Evolutionary conservation across 441 rosid species (phyloP).

Genomic region (Geranium incanum): DNA sequence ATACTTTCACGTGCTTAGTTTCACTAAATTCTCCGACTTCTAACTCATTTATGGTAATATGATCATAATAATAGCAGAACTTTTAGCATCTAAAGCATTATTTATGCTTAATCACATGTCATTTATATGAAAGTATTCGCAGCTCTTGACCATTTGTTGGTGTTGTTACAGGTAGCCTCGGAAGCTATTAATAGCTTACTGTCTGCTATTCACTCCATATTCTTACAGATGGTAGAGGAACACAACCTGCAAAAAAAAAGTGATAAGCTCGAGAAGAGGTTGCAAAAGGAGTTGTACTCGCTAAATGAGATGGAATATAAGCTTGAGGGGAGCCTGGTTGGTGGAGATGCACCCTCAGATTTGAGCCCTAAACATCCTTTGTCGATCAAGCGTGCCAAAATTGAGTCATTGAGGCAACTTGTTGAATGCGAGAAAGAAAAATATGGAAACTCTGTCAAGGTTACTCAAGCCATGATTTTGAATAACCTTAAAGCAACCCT

Average conservation of each 20-base stretch:
- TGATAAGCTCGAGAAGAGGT: slow-evolving; percentile 63
- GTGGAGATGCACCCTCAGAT: slow-evolving; percentile 23
- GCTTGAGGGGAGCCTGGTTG: slow-evolving; percentile 35
- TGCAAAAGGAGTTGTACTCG: slow-evolving; percentile 54
- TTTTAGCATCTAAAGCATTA: neutral
- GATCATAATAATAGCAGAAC: neutral
- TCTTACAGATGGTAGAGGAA: slow-evolving; percentile 40
- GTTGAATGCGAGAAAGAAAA: slow-evolving; percentile 50
- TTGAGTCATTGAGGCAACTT: slow-evolving; percentile 45
- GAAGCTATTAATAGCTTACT: slow-evolving; percentile 68
- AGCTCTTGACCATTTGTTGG: neutral
- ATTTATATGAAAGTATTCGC: neutral
- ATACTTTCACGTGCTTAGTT: neutral
- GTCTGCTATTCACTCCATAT: slow-evolving; percentile 51
- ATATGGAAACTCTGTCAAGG: slow-evolving; percentile 43
- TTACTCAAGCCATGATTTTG: slow-evolving; percentile 52
- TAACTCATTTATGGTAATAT: neutral
- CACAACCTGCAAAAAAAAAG: slow-evolving; percentile 34
- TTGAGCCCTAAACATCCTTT: slow-evolving; percentile 73
- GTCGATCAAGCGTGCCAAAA: slow-evolving; percentile 55
- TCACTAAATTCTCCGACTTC: neutral
- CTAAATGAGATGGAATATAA: slow-evolving; percentile 62
- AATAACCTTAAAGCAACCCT: slow-evolving; percentile 66
- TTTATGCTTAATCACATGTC: neutral
- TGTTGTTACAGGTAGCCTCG: slow-evolving; percentile 43